These are phyloP conservation scores for Hemisphaericaspora subhashii DNA, from an alignment of 1,139 yeast species.

Conservation along the genomic window DNA sequence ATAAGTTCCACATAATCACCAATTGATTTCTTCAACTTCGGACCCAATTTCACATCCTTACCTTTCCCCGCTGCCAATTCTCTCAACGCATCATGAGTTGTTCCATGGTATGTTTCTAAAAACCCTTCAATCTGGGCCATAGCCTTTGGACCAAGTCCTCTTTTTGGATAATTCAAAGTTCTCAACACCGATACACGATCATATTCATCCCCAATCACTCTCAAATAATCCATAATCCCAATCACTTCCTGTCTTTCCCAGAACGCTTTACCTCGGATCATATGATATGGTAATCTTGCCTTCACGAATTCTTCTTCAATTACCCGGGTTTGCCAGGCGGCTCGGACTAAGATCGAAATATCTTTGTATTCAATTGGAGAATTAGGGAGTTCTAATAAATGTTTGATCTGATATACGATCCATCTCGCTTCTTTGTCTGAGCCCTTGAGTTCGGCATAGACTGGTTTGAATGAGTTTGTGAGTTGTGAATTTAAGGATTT, in stretches of 20 bases:
- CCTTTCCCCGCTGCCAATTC: background rate
- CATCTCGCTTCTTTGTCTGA: constrained; percentile 56
- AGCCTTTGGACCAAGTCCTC: constrained; percentile 71
- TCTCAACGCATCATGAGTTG: constrained; percentile 7
- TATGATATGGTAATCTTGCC: constrained; percentile 58
- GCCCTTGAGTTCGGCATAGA: constrained; percentile 38
- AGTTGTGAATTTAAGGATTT: constrained; percentile 51
- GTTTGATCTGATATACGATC: constrained; percentile 56
- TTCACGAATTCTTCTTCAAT: constrained; percentile 63
- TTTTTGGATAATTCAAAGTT: constrained; percentile 58
- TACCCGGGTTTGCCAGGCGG: constrained; percentile 54
- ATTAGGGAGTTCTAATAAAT: constrained; percentile 40
- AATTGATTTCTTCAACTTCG: constrained; percentile 15
- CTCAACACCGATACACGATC: constrained; percentile 63
- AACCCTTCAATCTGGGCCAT: constrained; percentile 23
- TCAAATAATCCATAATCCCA: constrained; percentile 60
- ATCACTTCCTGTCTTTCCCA: constrained; percentile 78
- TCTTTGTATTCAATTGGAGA: constrained; percentile 48
- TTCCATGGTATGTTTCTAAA: background rate
- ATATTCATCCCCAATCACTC: constrained; percentile 39
- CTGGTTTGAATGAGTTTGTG: constrained; percentile 45
- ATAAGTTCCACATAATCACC: constrained; percentile 31
- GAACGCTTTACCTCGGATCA: constrained; percentile 72
- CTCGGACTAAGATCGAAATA: constrained; percentile 69
- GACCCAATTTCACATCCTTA: background rate